phyloP scores from a whole-genome alignment of 768 basidiomycete genomes.

The Phaffia australis region DNA sequence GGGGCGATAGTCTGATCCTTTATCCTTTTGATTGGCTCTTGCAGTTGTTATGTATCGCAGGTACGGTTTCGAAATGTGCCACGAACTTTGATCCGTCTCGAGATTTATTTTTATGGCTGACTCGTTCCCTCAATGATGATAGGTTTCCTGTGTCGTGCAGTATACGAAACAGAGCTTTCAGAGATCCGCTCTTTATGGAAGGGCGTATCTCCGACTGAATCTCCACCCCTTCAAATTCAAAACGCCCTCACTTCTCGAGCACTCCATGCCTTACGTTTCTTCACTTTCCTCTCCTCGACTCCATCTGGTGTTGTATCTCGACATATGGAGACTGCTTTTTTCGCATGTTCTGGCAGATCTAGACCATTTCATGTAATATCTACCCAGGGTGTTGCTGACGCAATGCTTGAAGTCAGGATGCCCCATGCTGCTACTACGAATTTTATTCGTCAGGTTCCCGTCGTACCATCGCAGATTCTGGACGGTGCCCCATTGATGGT shows the following conservation, averaged over 20 bases:
- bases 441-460: slow-evolving; percentile 56
- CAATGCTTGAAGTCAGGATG: slow-evolving; percentile 53
- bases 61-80: too few species aligned
- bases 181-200: slow-evolving; percentile 32
- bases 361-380: slow-evolving; percentile 48
- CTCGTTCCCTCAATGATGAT: slow-evolving; percentile 37
- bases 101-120: too few species aligned
- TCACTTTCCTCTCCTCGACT: slow-evolving; percentile 77
- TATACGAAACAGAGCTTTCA: slow-evolving; percentile 72
- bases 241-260: slow-evolving; percentile 50
- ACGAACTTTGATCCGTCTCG: too few species aligned
- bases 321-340: slow-evolving; percentile 66
- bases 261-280: slow-evolving; percentile 74
- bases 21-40: neutral
- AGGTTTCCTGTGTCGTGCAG: slow-evolving; percentile 66
- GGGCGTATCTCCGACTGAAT: neutral
- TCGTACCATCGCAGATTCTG: slow-evolving; percentile 55
- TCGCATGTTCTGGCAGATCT: slow-evolving; percentile 54
- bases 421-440: slow-evolving; percentile 58
- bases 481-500: slow-evolving; percentile 53
- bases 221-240: neutral
- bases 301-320: slow-evolving; percentile 68
- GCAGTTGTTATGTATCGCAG: too few species aligned
- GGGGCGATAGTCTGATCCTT: neutral
- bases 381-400: slow-evolving; percentile 57